phyloP scores from a whole-genome alignment of 768 basidiomycete genomes.

The Auriculariales sp. region DNA sequence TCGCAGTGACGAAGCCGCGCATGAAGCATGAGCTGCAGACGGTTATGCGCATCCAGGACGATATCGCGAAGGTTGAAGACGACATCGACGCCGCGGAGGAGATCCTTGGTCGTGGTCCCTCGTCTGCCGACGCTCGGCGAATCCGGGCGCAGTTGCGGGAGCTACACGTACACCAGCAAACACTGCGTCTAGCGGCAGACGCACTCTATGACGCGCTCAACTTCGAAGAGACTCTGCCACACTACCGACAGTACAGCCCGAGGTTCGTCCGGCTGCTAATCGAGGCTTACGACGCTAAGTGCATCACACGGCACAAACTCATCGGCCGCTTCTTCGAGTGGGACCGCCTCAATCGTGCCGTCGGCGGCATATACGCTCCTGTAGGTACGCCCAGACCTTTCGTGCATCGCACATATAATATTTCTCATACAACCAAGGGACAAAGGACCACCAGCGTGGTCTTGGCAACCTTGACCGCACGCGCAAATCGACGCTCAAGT shows the following conservation, averaged over 20 bases:
- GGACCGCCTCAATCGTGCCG: constrained; percentile 21
- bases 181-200: constrained; percentile 16
- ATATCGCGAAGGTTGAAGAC: constrained; percentile 13
- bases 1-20: constrained; percentile 3
- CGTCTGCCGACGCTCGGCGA: constrained; percentile 2
- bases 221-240: constrained; percentile 19
- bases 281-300: constrained; percentile 23
- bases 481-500: constrained; percentile 18
- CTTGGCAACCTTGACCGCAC: constrained; percentile 18
- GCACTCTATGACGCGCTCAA: constrained; percentile 21
- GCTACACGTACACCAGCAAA: neutral
- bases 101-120: constrained; percentile 5
- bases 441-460: constrained; percentile 18
- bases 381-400: constrained; percentile 18
- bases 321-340: constrained; percentile 23
- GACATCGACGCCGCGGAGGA: constrained; percentile 9
- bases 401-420: neutral
- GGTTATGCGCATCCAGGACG: constrained; percentile 17
- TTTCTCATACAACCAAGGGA: constrained; percentile 12
- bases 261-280: constrained; percentile 19
- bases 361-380: constrained; percentile 15
- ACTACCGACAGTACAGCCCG: constrained; percentile 17
- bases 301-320: constrained; percentile 20
- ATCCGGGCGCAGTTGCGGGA: neutral
- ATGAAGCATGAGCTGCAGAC: constrained; percentile 21